phyloP scores from a whole-genome alignment of 2,329 filamentous ascomycete genomes.

The Microcyclospora pomicola region DNA sequence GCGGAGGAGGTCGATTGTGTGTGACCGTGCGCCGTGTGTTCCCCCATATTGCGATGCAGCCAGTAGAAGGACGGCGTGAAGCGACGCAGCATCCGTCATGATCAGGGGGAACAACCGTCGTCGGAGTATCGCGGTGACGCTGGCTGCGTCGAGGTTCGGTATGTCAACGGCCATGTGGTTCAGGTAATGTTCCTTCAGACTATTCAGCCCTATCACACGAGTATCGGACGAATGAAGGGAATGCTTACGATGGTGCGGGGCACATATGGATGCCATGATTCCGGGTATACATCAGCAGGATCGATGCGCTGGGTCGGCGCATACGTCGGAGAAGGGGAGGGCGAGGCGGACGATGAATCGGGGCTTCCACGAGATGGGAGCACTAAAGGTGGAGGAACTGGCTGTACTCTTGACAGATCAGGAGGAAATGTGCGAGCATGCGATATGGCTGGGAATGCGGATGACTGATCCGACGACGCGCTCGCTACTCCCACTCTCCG shows the following conservation, averaged over 20 bases:
- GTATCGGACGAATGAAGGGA: background rate
- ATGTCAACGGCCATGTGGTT: conserved; percentile 28
- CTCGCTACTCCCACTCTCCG: too few species aligned
- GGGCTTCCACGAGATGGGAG: conserved; percentile 12
- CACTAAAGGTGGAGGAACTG: too few species aligned
- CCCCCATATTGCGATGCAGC: conserved; percentile 29
- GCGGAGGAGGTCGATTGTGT: conserved; percentile 25
- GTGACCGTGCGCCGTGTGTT: conserved; percentile 16
- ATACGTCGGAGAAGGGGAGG: conserved; percentile 13
- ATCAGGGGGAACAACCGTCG: conserved; percentile 29
- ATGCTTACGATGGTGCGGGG: conserved; percentile 17
- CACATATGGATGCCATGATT: conserved; percentile 24
- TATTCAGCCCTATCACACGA: background rate
- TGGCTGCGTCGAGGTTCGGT: conserved; percentile 27
- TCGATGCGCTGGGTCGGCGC: conserved; percentile 13
- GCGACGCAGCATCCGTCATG: conserved; percentile 26
- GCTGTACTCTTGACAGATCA: too few species aligned
- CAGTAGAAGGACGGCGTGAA: conserved; percentile 30
- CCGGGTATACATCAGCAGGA: conserved; percentile 23
- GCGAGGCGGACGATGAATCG: conserved; percentile 9
- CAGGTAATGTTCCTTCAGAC: conserved; percentile 17
- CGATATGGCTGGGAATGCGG: too few species aligned
- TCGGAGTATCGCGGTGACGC: conserved; percentile 23
- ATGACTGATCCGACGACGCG: conserved; percentile 8
- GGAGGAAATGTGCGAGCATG: conserved; percentile 7